Base-by-base conservation (phyloP, 768 basidiomycete genomes). In the Phaffia tasmanica region DNA sequence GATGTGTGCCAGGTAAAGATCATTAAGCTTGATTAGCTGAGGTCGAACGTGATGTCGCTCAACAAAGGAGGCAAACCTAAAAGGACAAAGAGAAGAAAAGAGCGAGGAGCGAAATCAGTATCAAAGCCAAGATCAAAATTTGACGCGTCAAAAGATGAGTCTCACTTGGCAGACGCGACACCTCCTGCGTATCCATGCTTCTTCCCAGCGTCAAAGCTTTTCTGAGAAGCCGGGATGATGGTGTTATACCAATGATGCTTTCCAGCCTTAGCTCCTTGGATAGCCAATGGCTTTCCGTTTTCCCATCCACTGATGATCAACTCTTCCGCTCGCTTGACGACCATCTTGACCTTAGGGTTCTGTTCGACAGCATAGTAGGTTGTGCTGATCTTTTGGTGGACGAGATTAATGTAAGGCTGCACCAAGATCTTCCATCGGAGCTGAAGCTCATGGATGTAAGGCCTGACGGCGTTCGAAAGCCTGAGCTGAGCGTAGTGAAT, bases 341-440 rank as follows among this genome's bases (percentile, higher is more conserved):
- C 29, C 9, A 63, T 1, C 62, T 55, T 32, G 50, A 63, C 53
- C 51, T 51, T 54, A 32, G 27, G 53, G 11, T 63, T 54, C n/a
- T 5, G 25, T n/a, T 42, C 51, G 53, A 63, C 30, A 27, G 27
- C 29, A 8, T n/a, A 3, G 18, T 23, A 21, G 9, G 32, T 46
- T 2, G 35, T n/a, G 30, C n/a, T 14, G 9, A 55, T 25, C 11
- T 5, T 32, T 27, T n/a, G 42, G 19, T n/a, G 16, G 27, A 54
- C 53, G 16, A 54, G 53, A n/a, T 72, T 70, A 62, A 76, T 61
- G 61, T 74, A 68, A 18, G 73, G 73, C 27, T 73, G 71, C 4
- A 74, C 69, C 62, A 74, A 70, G 30, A 62, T 57, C 16, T 62
- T 59, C 67, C 74, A 75, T 11, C 70, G 54, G 25, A 66, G 48